Evolutionary conservation across 257 asterid genomes (phyloP), one percentile per base, ranked within the genome.

Genomic region (Sherardia arvensis): DNA sequence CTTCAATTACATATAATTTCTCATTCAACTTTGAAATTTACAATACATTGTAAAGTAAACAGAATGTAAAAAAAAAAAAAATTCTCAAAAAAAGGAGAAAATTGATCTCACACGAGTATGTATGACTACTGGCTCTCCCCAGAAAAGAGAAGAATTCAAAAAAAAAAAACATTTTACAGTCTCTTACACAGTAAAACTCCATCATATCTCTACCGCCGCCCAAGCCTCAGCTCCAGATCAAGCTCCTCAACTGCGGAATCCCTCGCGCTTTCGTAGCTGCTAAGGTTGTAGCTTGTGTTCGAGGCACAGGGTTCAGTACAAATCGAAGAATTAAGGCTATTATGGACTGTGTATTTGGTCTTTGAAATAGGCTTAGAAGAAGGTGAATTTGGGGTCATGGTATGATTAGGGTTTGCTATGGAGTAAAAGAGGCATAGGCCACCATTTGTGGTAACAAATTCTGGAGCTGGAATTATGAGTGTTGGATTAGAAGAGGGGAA

Each of bases 201-300:
- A 29, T n/a, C n/a, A n/a, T n/a, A n/a, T 59, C 59, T 66, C 28
- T 62, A 65, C 59, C 72, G 70, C 4, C 81, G 74, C 47, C 95
- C 95, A 27, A 86, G 75, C 12, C 91, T 84, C 32, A 86, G 87
- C 77, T 84, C 95, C 55, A 86, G 67, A 62, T 86, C 95, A 56
- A 86, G 59, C 66, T 83, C 90, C 59, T 81, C 82, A 1, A 26
- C 28, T 43, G 53, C 65, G 0, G 74, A 57, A 40, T 75, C 73
- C 28, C 62, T 58, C 30, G 6, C 38, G 21, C 29, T 69, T 3
- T 54, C 59, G 23, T 20, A 38, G 20, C 53, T 5, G 26, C 7
- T 45, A 7, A 48, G 68, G 14, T 69, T 61, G 54, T 67, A 53
- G 49, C 66, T 76, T 4, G 26, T 18, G 15, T 54, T 62, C 5